Evolutionary conservation across 352 stramenopile genomes (phyloP), one percentile per base, ranked within the genome.

Genomic region (Albugo laibachii): DNA sequence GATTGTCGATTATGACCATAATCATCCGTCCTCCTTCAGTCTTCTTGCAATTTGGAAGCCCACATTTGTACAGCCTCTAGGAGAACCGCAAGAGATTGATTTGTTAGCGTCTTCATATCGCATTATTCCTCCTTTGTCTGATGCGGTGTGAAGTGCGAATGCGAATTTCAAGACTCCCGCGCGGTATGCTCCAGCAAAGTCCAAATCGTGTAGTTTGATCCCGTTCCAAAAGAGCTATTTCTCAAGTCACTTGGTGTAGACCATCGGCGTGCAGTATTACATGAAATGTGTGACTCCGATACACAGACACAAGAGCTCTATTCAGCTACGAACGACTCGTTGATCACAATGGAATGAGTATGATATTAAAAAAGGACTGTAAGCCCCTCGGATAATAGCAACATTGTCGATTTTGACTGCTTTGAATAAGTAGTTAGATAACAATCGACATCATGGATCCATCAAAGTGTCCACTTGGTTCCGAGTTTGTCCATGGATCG

Each of bases 291-390:
- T 44, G 62, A 69, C 50, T 67, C 58, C 43, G 73, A 89, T n/a
- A 76, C 92, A 21, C 74, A 95, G 47, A 60, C 93, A 58, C 72
- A 95, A 37, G 70, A 93, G 39, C 56, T 97, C n/a, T 93, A 91
- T 52, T 75, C 83, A 41, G 81, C 88, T 85, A 95, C 50, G 85
- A 97, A 56, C 83, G 88, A 24, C 76, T 97, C 31, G 75, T 96
- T n/a, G 59, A 88, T 39, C 55, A 74, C 0, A 83, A 96, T 27
- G 80, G 96, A 49, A 97, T 97, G 85, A 89, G 88, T 21, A 72
- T 78, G 37, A 83, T 92, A 53, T 97, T 95, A 62, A 96, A 97
- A n/a, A n/a, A n/a, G n/a, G n/a, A n/a, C n/a, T n/a, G n/a, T n/a
- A n/a, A n/a, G n/a, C n/a, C n/a, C n/a, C n/a, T n/a, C n/a, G n/a